Evolutionary conservation across 495 filamentous ascomycete genomes (phyloP), one percentile per base, ranked within the genome.

Genomic region (Bacidia gigantensis): DNA sequence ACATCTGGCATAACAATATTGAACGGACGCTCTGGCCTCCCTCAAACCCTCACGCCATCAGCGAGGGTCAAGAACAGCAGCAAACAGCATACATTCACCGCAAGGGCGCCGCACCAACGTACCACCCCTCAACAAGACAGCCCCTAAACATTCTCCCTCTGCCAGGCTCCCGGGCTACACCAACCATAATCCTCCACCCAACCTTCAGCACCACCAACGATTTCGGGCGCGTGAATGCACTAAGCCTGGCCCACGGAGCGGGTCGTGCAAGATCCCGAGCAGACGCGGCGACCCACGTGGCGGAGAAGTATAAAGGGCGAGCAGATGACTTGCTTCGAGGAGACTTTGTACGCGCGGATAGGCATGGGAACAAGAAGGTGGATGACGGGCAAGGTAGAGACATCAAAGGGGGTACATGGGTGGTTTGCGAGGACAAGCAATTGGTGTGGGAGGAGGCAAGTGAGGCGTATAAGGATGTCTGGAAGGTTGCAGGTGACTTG

Each of bases 391-490:
- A 58, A 24, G 61, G 61, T 23, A 46, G 44, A 43, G 52, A 56
- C 18, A 25, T 58, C 18, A 49, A 56, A 9, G 62, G 60, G 32
- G 62, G 60, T 0, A 67, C 64, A 14, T 68, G 66, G 59, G 61
- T 68, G 3, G 46, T 69, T 22, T 70, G 67, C 50, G 67, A 67
- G 40, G 64, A 67, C 22, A 62, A 64, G 46, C 61, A 65, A 18
- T 49, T 69, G 3, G 66, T 68, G 12, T 68, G 63, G 64, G 67
- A 70, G 55, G 66, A 70, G 53, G 66, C 66, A 14, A 53, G 54
- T 5, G 68, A 70, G 57, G 66, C 62, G 12, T 70, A 65, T 53
- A 68, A 69, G 26, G 58, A 67, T 53, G 60, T 70, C 9, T 61
- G 60, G 49, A 43, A 58, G 12, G 68, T 70, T 2, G 60, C 55